phyloP scores from a whole-genome alignment of 148 eudicot species.

The Pharnaceum exiguum region DNA sequence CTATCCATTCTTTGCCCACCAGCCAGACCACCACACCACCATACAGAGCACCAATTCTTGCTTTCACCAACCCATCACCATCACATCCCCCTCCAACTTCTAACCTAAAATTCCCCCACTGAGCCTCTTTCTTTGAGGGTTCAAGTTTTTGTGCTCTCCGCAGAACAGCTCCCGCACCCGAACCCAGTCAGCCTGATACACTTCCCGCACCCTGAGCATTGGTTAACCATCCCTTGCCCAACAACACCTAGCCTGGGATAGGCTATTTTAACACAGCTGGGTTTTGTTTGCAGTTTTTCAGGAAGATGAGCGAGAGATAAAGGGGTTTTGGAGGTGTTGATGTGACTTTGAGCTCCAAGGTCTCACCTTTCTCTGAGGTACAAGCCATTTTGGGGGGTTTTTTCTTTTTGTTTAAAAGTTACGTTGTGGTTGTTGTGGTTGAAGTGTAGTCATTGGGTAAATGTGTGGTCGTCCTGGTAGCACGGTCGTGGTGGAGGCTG shows the following conservation, averaged over 20 bases:
- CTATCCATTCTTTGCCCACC: no score
- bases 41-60: no score
- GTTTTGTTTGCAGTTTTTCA: slow-evolving; percentile 20
- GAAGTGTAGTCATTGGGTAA: no score
- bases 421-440: no score
- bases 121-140: no score
- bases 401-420: neutral
- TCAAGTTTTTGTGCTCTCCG: slow-evolving; percentile 51
- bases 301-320: slow-evolving; percentile 15
- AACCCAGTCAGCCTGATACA: slow-evolving; percentile 75
- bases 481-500: no score
- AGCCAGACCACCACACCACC: no score
- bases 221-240: slow-evolving; percentile 36
- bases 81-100: no score
- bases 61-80: no score
- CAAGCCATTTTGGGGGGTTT: slow-evolving; percentile 41
- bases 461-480: no score
- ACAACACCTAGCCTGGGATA: neutral
- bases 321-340: slow-evolving; percentile 34
- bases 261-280: slow-evolving; percentile 7
- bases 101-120: no score
- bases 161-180: slow-evolving; percentile 71
- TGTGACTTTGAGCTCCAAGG: slow-evolving; percentile 60
- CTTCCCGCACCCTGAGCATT: slow-evolving; percentile 62
- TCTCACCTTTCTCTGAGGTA: slow-evolving; percentile 64